Conservation (phyloP, 768 basidiomycete genomes). For the Tephrocybe rancida region DNA sequence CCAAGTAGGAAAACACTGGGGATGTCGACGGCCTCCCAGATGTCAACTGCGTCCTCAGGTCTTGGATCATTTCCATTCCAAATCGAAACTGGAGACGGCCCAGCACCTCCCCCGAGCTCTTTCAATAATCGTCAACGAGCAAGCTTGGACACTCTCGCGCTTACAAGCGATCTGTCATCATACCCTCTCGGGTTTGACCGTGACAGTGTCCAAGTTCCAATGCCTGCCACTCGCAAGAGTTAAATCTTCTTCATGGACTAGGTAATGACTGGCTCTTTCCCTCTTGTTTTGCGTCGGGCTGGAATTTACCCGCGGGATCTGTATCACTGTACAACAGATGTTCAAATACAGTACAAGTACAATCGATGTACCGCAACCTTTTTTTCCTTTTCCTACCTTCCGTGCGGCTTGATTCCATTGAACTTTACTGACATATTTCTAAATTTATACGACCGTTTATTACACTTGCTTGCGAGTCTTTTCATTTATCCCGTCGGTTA, state of each 20-base stretch:
- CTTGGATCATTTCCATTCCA: slow-evolving; percentile 87
- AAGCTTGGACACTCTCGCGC: slow-evolving; percentile 81
- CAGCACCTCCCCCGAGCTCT: slow-evolving; percentile 34
- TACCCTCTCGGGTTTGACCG: slow-evolving; percentile 79
- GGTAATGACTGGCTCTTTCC: background rate
- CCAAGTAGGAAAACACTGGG: slow-evolving; percentile 66
- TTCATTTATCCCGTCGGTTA: slow-evolving; percentile 1
- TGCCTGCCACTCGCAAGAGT: slow-evolving; percentile 23
- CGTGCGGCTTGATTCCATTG: slow-evolving; percentile 1
- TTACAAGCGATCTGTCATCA: slow-evolving; percentile 82
- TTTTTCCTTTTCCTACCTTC: background rate
- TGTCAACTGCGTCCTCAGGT: slow-evolving; percentile 80
- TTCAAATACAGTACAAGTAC: slow-evolving; percentile 6
- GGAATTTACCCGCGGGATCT: slow-evolving; percentile 13
- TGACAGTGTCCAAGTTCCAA: slow-evolving; percentile 34
- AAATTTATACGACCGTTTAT: background rate
- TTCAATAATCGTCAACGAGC: slow-evolving; percentile 64
- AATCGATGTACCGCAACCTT: slow-evolving; percentile 1
- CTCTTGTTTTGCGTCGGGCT: slow-evolving; percentile 13
- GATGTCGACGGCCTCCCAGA: slow-evolving; percentile 74
- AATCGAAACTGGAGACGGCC: slow-evolving; percentile 64
- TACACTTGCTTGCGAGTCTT: slow-evolving; percentile 13
- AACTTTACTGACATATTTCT: slow-evolving; percentile 5
- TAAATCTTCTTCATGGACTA: slow-evolving; percentile 12
- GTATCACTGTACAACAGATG: slow-evolving; percentile 20